Evolutionary conservation across 345 rosid species (phyloP), one percentile per base, ranked within the genome.

Genomic region (Salix udensis): DNA sequence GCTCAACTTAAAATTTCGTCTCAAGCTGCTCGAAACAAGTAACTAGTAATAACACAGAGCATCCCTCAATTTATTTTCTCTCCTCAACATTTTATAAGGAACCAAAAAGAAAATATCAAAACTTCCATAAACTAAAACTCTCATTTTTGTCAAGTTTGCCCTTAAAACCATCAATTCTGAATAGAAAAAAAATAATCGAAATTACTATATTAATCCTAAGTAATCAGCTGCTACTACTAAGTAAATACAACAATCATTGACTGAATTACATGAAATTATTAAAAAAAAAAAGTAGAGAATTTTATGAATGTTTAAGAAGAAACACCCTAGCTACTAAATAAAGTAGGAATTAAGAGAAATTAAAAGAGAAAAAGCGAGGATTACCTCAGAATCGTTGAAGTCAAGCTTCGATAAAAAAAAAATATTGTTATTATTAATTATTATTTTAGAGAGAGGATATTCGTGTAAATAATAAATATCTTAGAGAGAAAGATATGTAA

Each of bases 1-100:
- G 89, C 92, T 24, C 90, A 84, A 77, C 86, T 84, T 74, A 86
- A 78, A 94, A 92, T 91, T 71, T 64, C 81, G 82, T 74, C 74
- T 78, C 75, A 65, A 52, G 76, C 70, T 76, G 75, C 77, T 62
- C 74, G 52, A 10, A 23, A 21, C 76, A 50, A 14, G 44, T n/a
- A 72, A 2, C 36, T 50, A 21, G 67, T 48, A 60, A 73, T 12
- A 55, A 37, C 36, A 37, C 37, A 34, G 52, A 24, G 37, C 21
- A 11, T 40, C 44, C 14, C 18, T 31, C 8, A 34, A 34, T 26
- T 40, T 2, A 48, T 14, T 68, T 13, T 21, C 34, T 11, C 10
- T 28, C 42, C 4, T 24, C 26, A 2, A 12, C 23, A 16, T 74
- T 64, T 39, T 42, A 26, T 24, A 36, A 19, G 67, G 23, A 37